These are phyloP conservation scores for Galerina marginata DNA, from an alignment of 768 basidiomycete genomes.

Conservation along the genomic window DNA sequence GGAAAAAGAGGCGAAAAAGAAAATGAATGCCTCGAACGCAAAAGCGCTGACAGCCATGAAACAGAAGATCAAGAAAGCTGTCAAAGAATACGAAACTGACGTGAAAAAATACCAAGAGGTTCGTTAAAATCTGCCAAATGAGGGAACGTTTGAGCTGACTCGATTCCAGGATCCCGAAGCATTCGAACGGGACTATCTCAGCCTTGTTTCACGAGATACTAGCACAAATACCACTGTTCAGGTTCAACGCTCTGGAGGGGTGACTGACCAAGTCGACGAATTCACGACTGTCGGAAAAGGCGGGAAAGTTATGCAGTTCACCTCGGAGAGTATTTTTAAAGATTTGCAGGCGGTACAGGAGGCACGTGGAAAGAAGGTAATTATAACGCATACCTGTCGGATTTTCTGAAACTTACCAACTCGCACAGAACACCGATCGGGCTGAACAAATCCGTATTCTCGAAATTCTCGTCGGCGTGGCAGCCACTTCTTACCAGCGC, in stretches of 20 bases:
- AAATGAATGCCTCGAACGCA: slow-evolving; percentile 93
- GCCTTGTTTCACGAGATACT: slow-evolving; percentile 53
- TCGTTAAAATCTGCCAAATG: slow-evolving; percentile 23
- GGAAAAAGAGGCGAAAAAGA: slow-evolving; percentile 94
- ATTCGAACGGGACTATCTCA: slow-evolving; percentile 78
- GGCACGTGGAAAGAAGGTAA: slow-evolving; percentile 93
- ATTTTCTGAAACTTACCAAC: background rate
- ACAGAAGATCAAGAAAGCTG: slow-evolving; percentile 92
- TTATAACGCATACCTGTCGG: slow-evolving; percentile 14
- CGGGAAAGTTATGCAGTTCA: slow-evolving; percentile 82
- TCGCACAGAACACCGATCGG: slow-evolving; percentile 90
- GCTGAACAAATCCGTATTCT: slow-evolving; percentile 92
- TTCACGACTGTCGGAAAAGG: slow-evolving; percentile 94
- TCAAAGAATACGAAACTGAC: slow-evolving; percentile 87
- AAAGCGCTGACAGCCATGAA: slow-evolving; percentile 97
- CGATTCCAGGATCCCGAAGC: slow-evolving; percentile 79
- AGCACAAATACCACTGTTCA: slow-evolving; percentile 37
- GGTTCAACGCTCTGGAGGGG: slow-evolving; percentile 43
- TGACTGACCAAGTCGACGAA: slow-evolving; percentile 62
- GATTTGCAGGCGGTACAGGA: slow-evolving; percentile 90
- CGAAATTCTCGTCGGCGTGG: slow-evolving; percentile 84
- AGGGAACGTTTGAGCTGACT: background rate
- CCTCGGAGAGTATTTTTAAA: slow-evolving; percentile 89
- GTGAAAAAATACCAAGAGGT: slow-evolving; percentile 83
- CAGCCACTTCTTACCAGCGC: slow-evolving; percentile 87